Evolutionary conservation across 345 rosid genomes (phyloP).

Genomic region (Eutrema japonicum): DNA sequence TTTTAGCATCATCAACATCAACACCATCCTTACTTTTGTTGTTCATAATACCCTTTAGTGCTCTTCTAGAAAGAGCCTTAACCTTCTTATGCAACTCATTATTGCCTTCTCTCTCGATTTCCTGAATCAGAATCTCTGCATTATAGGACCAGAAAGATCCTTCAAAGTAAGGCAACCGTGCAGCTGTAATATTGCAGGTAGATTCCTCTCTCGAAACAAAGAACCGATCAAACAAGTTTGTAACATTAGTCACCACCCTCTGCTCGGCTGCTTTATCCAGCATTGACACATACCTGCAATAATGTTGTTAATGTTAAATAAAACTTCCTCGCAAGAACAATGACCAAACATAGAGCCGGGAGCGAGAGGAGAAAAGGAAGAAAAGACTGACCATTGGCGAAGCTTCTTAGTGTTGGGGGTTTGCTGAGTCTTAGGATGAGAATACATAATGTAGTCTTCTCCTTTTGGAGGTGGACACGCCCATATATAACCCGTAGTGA

Average conservation of each 20-base stretch:
- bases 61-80: constrained; percentile 35
- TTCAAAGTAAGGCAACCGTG: constrained; percentile 65
- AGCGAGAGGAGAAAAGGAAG: not conserved
- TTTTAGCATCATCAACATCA: constrained; percentile 48
- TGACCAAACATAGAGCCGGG: not conserved
- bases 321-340: constrained; percentile 13
- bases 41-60: constrained; percentile 43
- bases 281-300: constrained; percentile 51
- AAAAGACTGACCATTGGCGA: constrained; percentile 49
- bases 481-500: constrained; percentile 88
- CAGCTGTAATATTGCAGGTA: constrained; percentile 49
- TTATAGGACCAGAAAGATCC: constrained; percentile 58
- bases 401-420: constrained; percentile 87
- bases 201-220: constrained; percentile 42
- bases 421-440: constrained; percentile 91
- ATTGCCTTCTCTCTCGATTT: constrained; percentile 40
- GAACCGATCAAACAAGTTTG: constrained; percentile 56
- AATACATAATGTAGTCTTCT: constrained; percentile 84
- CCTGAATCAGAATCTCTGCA: constrained; percentile 47
- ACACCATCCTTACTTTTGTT: constrained; percentile 12
- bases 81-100: constrained; percentile 35
- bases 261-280: constrained; percentile 50
- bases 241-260: constrained; percentile 41
- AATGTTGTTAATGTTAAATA: constrained; percentile 27
- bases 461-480: constrained; percentile 91